A percentile compares a stretch with the other conserved stretches of the same genome.
phyloP scores from a whole-genome alignment of 331 rosid species.

The Spiraea crenata region DNA sequence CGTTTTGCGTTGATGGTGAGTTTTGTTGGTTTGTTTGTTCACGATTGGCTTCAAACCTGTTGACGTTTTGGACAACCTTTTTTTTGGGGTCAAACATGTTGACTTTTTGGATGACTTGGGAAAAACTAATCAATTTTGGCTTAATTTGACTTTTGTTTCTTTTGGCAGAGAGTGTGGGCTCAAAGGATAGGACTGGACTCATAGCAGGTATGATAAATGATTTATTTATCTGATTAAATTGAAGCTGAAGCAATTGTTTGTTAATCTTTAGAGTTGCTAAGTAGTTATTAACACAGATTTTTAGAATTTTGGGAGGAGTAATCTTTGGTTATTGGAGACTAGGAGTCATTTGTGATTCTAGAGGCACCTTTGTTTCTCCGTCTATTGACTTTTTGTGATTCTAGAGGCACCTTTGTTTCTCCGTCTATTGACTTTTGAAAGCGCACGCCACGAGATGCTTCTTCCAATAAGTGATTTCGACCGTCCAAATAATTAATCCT shows the following conservation, averaged over 20 bases:
- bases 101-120: no score
- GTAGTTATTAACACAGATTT: not conserved
- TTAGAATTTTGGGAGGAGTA: not conserved
- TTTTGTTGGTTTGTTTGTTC: not conserved
- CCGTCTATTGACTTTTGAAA: no score
- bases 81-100: no score
- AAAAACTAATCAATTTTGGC: no score
- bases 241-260: not conserved
- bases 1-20: constrained; percentile 57
- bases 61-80: not conserved
- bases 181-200: constrained; percentile 33
- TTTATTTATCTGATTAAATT: not conserved
- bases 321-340: not conserved
- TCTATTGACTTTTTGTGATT: no score
- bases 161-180: constrained; percentile 33
- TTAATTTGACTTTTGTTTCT: not conserved
- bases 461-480: no score
- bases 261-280: not conserved
- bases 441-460: no score
- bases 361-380: no score
- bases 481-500: no score
- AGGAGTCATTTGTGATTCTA: no score
- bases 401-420: no score
- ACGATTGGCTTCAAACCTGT: not conserved
- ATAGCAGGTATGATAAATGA: constrained; percentile 62